phyloP scores from a whole-genome alignment of 2,329 filamentous ascomycete species.

The Xylaria sp. region DNA sequence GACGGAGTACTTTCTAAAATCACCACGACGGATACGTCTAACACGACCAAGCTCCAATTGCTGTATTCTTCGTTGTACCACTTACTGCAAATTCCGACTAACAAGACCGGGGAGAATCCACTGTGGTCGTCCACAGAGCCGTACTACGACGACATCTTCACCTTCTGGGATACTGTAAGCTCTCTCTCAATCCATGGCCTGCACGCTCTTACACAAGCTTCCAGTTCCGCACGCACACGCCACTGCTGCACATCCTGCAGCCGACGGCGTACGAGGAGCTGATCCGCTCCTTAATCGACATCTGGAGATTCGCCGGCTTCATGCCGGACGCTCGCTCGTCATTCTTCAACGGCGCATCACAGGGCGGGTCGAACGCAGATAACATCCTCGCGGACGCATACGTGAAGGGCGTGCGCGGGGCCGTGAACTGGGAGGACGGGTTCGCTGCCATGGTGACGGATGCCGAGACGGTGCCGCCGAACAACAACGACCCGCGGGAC shows the following conservation, averaged over 20 bases:
- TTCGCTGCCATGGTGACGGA: conserved; percentile 73
- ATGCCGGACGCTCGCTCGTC: conserved; percentile 74
- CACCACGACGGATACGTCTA: conserved; percentile 64
- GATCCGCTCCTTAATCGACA: conserved; percentile 73
- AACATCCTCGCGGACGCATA: conserved; percentile 79
- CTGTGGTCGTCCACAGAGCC: conserved; percentile 71
- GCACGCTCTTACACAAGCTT: not conserved
- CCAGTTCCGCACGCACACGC: conserved; percentile 71
- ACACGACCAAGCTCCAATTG: conserved; percentile 65
- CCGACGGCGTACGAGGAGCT: conserved; percentile 71
- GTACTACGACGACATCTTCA: conserved; percentile 78
- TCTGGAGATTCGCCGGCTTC: conserved; percentile 72
- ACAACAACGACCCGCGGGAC: conserved; percentile 68
- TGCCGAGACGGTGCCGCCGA: conserved; percentile 69
- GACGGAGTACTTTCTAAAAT: conserved; percentile 70
- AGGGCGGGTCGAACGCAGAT: conserved; percentile 76
- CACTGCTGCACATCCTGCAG: conserved; percentile 73
- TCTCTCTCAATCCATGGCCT: conserved; percentile 27
- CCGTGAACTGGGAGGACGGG: conserved; percentile 71
- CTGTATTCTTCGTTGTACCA: conserved; percentile 77
- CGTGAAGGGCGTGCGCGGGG: conserved; percentile 72
- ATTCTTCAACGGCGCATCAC: conserved; percentile 74
- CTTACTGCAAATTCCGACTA: conserved; percentile 74
- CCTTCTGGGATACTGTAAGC: conserved; percentile 67
- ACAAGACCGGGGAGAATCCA: conserved; percentile 77